These are phyloP conservation scores for Gypsophila paniculata DNA, from an alignment of 179 eudicot genomes.

Conservation along the genomic window DNA sequence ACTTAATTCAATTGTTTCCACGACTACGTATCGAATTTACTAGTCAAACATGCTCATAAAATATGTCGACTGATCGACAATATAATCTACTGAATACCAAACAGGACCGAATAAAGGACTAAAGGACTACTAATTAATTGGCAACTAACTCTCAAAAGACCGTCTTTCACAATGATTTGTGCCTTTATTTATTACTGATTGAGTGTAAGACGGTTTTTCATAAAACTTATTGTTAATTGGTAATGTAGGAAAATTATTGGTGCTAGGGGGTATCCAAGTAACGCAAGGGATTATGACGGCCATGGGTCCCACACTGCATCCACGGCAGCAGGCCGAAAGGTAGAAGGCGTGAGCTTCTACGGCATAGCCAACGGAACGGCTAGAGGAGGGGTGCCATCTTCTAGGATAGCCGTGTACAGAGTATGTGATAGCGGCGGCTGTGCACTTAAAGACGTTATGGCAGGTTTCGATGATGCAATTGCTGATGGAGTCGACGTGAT, in stretches of 20 bases:
- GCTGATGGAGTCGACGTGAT: slow-evolving; percentile 64
- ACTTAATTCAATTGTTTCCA: no score
- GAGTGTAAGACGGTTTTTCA: no score
- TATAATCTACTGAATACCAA: no score
- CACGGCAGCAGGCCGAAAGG: slow-evolving; percentile 43
- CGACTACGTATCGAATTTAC: no score
- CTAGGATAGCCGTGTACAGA: slow-evolving; percentile 57
- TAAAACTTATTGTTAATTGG: no score
- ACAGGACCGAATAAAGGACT: no score
- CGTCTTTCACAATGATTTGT: no score
- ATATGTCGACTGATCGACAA: no score
- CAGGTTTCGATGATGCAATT: slow-evolving; percentile 60
- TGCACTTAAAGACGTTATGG: slow-evolving; percentile 12
- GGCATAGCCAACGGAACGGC: slow-evolving; percentile 44
- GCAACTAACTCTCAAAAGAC: no score
- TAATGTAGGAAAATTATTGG: slow-evolving; percentile 55
- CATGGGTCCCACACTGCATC: slow-evolving; percentile 62
- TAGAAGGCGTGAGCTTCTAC: slow-evolving; percentile 28
- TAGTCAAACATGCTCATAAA: no score
- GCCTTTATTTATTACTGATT: no score
- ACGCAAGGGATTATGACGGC: slow-evolving; percentile 42
- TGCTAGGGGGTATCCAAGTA: slow-evolving; percentile 30
- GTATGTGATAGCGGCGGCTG: slow-evolving; percentile 46
- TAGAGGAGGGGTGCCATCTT: slow-evolving; percentile 47
- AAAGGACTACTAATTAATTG: no score